A percentile compares a stretch with the other conserved stretches of the same genome.
Conservation (phyloP, 1,284 basidiomycete genomes). For the Xanthoconium separans region DNA sequence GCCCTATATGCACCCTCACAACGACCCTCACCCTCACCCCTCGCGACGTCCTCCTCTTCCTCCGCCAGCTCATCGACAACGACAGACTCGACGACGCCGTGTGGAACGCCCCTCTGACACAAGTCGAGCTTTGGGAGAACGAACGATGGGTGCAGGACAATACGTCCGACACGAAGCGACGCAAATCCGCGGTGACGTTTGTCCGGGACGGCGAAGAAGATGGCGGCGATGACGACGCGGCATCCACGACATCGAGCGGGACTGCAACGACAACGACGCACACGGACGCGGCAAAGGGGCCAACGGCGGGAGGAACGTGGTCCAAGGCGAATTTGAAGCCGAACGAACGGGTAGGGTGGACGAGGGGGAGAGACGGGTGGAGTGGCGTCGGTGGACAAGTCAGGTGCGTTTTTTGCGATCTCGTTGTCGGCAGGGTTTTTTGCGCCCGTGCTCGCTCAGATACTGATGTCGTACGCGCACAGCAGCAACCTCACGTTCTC, state of each 20-base stretch:
- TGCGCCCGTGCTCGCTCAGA: background rate
- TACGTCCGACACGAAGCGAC: conserved; percentile 5
- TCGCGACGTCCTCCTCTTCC: conserved; percentile 24
- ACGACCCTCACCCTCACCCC: conserved; percentile 17
- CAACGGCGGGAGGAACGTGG: conserved; percentile 43
- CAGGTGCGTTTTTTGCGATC: conserved; percentile 49
- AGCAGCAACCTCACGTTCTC: conserved; percentile 79
- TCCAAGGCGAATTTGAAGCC: conserved; percentile 53
- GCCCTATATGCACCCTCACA: background rate
- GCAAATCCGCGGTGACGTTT: conserved; percentile 9
- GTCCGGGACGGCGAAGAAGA: conserved; percentile 12
- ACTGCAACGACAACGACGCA: background rate
- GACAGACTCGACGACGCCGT: conserved; percentile 61
- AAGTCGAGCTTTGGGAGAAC: conserved; percentile 78
- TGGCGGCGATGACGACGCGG: conserved; percentile 5
- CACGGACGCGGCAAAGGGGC: background rate
- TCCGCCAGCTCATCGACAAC: conserved; percentile 55
- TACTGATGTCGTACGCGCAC: conserved; percentile 5
- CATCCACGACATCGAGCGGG: conserved; percentile 24
- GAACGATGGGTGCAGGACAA: conserved; percentile 49
- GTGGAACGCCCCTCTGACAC: conserved; percentile 59
- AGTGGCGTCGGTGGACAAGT: conserved; percentile 58
- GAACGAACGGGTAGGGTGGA: conserved; percentile 65
- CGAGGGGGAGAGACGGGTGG: conserved; percentile 72
- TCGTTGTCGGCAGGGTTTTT: no score